These are phyloP conservation scores for Colletotrichum sp. DNA, from an alignment of 2,329 filamentous ascomycete genomes.

Conservation along the genomic window DNA sequence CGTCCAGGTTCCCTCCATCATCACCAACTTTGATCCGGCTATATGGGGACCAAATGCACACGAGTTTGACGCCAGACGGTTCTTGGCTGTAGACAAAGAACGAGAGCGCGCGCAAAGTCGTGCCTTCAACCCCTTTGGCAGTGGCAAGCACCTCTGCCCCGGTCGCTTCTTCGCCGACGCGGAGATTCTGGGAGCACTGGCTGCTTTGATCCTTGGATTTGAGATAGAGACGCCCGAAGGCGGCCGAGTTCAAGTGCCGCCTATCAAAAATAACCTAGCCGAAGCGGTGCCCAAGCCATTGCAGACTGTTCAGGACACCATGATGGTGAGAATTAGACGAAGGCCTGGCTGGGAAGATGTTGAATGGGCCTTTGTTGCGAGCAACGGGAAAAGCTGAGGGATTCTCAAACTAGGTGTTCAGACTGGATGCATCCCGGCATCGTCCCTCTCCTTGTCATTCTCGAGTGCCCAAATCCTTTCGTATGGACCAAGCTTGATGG, in stretches of 20 bases:
- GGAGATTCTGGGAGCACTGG: constrained; percentile 30
- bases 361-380: not conserved
- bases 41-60: constrained; percentile 29
- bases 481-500: not conserved
- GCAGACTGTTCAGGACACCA: not conserved
- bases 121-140: constrained; percentile 35
- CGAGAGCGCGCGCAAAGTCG: constrained; percentile 25
- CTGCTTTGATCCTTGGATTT: constrained; percentile 25
- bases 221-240: constrained; percentile 23
- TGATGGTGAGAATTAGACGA: not conserved
- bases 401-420: not conserved
- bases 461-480: not conserved
- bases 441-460: not conserved
- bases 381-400: not conserved
- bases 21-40: constrained; percentile 24
- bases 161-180: constrained; percentile 35
- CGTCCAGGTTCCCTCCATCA: constrained; percentile 28
- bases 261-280: not conserved
- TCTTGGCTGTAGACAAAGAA: constrained; percentile 18
- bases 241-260: not conserved
- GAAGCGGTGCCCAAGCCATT: constrained; percentile 3
- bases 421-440: not conserved
- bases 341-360: constrained; percentile 3
- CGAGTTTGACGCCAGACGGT: constrained; percentile 29
- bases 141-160: constrained; percentile 37